A percentile compares a stretch with the other conserved stretches of the same genome.
phyloP scores from a whole-genome alignment of 441 rosid genomes.

The Hura crepitans region DNA sequence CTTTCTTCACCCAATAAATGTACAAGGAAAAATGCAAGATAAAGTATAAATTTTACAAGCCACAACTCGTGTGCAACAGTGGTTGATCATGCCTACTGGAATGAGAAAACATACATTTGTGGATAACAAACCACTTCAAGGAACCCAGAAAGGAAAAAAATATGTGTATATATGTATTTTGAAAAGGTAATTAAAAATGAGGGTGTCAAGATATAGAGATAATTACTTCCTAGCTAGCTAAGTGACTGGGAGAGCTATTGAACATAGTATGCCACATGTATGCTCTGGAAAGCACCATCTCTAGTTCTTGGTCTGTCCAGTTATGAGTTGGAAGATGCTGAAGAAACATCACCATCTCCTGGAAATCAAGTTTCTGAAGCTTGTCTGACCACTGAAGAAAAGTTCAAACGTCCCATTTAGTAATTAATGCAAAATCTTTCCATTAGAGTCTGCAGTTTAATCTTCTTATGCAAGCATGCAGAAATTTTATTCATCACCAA shows the following conservation, averaged over 20 bases:
- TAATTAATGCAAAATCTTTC: background rate
- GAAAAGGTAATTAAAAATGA: slow-evolving; percentile 7
- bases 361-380: slow-evolving; percentile 90
- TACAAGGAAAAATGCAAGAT: slow-evolving; percentile 27
- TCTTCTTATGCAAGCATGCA: background rate
- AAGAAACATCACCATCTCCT: slow-evolving; percentile 96
- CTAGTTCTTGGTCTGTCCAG: slow-evolving; percentile 89
- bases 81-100: slow-evolving; percentile 21
- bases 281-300: slow-evolving; percentile 87
- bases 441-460: background rate
- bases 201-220: slow-evolving; percentile 2
- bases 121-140: slow-evolving; percentile 9
- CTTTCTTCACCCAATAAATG: slow-evolving; percentile 19
- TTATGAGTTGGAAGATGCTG: slow-evolving; percentile 89
- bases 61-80: slow-evolving; percentile 18
- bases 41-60: slow-evolving; percentile 29
- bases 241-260: slow-evolving; percentile 88
- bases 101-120: slow-evolving; percentile 17
- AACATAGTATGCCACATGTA: slow-evolving; percentile 98
- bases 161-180: background rate
- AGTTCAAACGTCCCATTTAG: background rate
- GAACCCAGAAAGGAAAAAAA: slow-evolving; percentile 1
- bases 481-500: background rate
- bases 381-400: slow-evolving; percentile 77
- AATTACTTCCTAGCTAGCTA: slow-evolving; percentile 34